Evolutionary conservation across 768 basidiomycete species (phyloP), one percentile per base, ranked within the genome.

Genomic region (Phlegmacium glaucopus): DNA sequence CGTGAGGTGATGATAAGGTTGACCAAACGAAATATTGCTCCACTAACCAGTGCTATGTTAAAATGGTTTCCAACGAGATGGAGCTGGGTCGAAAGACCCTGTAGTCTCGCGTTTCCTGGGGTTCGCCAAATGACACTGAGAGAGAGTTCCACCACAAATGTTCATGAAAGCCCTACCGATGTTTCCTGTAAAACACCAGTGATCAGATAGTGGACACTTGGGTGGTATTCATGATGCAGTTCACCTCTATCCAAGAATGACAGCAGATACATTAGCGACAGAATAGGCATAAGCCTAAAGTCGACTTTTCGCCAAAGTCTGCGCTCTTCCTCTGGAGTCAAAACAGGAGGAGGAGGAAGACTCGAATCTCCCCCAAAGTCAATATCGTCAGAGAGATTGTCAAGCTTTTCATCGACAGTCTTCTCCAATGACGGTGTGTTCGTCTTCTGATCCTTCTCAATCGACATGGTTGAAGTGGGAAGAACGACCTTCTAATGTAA

Each of bases 41-140:
- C 22, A 52, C 63, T 17, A 39, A 85, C 85, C 59, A 87, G 60
- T 0, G 83, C 82, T 32, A 85, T 78, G 50, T 86, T 86, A 52
- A 83, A 89, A 53, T 76, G 65, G 56, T 80, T 74, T 8, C 80
- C 78, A 0, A 68, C 74, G 35, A 88, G 70, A 29, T 77, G 16
- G 2, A 89, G 69, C 54, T 87, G 72, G 0, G 64, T 75, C 12
- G 61, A 57, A 4, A 90, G 63, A 2, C 87, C 87, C 54, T 83
- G 80, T 1, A 87, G 63, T 50, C 74, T 80, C 2, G 85, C 85
- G 56, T 87, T 87, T 30, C 83, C 84, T 70, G 64, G n/a, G 22
- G 36, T 39, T 57, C 56, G 39, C 30, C 17, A 9, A 53, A 45
- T 6, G 10, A 22, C 17, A 5, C 32, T 8, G 15, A 35, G 2